Conservation (phyloP, 805 yeast genomes). For the Metschnikowia hibisci region DNA sequence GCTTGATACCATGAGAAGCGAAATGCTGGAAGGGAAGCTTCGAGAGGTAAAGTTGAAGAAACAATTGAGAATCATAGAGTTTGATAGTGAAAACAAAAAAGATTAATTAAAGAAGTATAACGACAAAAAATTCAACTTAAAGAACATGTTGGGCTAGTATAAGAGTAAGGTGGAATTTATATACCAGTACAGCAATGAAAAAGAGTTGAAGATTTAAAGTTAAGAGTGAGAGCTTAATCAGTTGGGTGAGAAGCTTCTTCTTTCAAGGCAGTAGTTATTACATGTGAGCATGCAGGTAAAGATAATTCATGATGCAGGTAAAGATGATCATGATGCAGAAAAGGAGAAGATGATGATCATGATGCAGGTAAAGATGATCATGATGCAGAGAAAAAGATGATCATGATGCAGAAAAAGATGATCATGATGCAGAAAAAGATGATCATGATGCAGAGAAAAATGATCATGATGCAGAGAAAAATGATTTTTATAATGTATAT, state of each 20-base stretch:
- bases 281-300: no score
- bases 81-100: constrained; percentile 48
- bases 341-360: no score
- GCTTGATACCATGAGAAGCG: constrained; percentile 44
- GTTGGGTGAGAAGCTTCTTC: constrained; percentile 45
- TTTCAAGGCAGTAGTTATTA: constrained; percentile 4
- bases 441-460: no score
- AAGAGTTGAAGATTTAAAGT: constrained; percentile 42
- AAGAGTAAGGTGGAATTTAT: constrained; percentile 37
- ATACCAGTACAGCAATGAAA: constrained; percentile 37
- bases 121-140: constrained; percentile 56
- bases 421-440: no score
- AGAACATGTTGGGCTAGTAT: constrained; percentile 44
- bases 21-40: constrained; percentile 51
- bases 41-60: constrained; percentile 48
- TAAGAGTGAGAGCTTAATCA: constrained; percentile 55
- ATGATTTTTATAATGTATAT: no score
- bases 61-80: constrained; percentile 49
- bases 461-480: no score
- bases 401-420: no score
- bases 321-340: no score
- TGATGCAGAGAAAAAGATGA: no score
- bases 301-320: no score
- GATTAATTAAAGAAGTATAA: constrained; percentile 49
- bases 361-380: no score